Percentiles rank a stretch among this genome's conserved stretches.
Conservation (phyloP, 2,329 filamentous ascomycete species). For the Colletotrichum gigasporum region DNA sequence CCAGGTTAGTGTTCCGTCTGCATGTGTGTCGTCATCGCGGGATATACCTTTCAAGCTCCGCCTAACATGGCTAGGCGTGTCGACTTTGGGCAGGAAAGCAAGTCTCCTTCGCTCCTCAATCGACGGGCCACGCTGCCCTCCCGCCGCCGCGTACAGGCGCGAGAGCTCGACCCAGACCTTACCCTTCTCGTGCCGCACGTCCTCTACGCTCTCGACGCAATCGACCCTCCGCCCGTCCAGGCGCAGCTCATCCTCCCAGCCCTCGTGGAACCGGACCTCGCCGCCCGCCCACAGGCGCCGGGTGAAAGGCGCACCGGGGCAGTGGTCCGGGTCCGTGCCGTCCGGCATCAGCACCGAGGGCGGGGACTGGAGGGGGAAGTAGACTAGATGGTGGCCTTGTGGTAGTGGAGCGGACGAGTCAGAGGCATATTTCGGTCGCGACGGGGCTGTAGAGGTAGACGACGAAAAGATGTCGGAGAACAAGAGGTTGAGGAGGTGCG, state of each 20-base stretch:
- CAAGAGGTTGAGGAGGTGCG: conserved; percentile 71
- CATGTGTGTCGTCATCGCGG: no score
- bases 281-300: conserved; percentile 93
- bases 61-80: conserved; percentile 28
- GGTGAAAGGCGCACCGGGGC: conserved; percentile 75
- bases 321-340: conserved; percentile 84
- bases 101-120: conserved; percentile 60
- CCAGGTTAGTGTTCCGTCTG: background rate
- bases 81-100: conserved; percentile 57
- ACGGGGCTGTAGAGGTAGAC: conserved; percentile 35
- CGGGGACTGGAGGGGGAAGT: conserved; percentile 79
- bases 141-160: conserved; percentile 52
- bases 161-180: conserved; percentile 61
- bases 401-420: conserved; percentile 52
- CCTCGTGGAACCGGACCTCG: conserved; percentile 63
- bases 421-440: conserved; percentile 6
- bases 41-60: conserved; percentile 40
- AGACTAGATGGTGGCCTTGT: conserved; percentile 82
- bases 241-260: conserved; percentile 40
- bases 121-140: conserved; percentile 33
- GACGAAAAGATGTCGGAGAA: conserved; percentile 63
- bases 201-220: conserved; percentile 57
- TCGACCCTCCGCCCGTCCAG: conserved; percentile 50
- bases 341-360: conserved; percentile 75
- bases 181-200: conserved; percentile 42